A percentile compares a stretch with the other conserved stretches of the same genome.
Conservation (phyloP, 2,329 filamentous ascomycete species). For the Claviceps maximensis region DNA sequence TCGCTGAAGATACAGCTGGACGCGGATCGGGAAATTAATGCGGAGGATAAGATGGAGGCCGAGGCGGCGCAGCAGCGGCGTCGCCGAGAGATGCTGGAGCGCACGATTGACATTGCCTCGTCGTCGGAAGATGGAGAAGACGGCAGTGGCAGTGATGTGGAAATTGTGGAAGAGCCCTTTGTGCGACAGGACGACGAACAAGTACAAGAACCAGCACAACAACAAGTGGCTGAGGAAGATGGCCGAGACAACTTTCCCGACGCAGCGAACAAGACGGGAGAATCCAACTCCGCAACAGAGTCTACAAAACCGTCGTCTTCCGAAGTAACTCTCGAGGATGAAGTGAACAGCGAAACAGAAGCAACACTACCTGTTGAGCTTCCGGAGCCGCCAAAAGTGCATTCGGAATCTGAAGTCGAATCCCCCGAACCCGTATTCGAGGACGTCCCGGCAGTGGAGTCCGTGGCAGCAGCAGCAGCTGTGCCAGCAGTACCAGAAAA, state of each 20-base stretch:
- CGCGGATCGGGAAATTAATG: constrained; percentile 46
- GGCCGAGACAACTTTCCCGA: background rate
- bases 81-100: constrained; percentile 28
- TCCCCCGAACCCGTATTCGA: constrained; percentile 25
- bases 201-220: background rate
- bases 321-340: background rate
- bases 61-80: constrained; percentile 40
- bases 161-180: constrained; percentile 37
- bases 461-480: background rate
- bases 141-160: constrained; percentile 42
- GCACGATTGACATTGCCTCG: constrained; percentile 49
- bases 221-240: background rate
- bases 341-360: background rate
- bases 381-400: background rate
- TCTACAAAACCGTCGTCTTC: background rate
- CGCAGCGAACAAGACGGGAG: background rate
- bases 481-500: background rate
- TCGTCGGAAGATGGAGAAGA: constrained; percentile 43
- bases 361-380: background rate
- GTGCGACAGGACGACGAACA: background rate
- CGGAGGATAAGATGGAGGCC: constrained; percentile 45
- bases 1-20: constrained; percentile 45
- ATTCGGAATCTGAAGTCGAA: constrained; percentile 7
- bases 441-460: constrained; percentile 15
- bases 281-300: constrained; percentile 8